Conservation (phyloP, 2,329 filamentous ascomycete genomes). For the Colletotrichum sp. region DNA sequence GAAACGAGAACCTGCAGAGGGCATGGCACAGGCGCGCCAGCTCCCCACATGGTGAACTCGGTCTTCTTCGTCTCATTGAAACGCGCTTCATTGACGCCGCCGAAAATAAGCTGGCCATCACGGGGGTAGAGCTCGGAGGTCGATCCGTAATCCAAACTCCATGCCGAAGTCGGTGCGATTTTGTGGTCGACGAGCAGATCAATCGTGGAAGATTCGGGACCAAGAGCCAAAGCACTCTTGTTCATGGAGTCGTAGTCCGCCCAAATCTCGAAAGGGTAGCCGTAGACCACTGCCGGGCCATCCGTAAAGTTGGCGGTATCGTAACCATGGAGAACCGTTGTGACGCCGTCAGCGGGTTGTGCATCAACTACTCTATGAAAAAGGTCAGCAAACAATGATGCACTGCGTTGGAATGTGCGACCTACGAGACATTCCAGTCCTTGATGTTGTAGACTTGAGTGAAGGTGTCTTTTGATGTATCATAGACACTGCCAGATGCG, state of each 20-base stretch:
- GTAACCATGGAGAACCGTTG: slow-evolving; percentile 17
- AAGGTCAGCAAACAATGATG: not conserved
- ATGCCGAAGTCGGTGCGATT: slow-evolving; percentile 4
- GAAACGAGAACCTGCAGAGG: slow-evolving; percentile 22
- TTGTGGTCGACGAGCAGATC: slow-evolving; percentile 5
- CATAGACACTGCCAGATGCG: slow-evolving; percentile 17
- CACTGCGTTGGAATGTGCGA: not conserved
- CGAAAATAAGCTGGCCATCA: slow-evolving; percentile 20
- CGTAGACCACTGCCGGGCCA: slow-evolving; percentile 8
- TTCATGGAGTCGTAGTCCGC: slow-evolving; percentile 19
- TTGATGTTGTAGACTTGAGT: slow-evolving; percentile 6
- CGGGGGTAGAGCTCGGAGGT: slow-evolving; percentile 18
- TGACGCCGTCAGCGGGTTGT: slow-evolving; percentile 1
- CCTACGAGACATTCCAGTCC: slow-evolving; percentile 21
- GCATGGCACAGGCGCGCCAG: slow-evolving; percentile 8
- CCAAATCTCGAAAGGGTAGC: slow-evolving; percentile 23
- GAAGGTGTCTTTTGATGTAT: slow-evolving; percentile 9
- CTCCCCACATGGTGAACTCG: slow-evolving; percentile 18
- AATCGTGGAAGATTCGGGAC: slow-evolving; percentile 21
- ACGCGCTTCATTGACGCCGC: slow-evolving; percentile 19
- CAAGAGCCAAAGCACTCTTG: slow-evolving; percentile 21
- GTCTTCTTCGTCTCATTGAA: slow-evolving; percentile 9
- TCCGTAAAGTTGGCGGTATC: slow-evolving; percentile 21
- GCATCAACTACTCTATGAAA: not conserved
- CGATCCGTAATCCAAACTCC: slow-evolving; percentile 21